These are phyloP conservation scores for Gossypium thurberi DNA, from an alignment of 345 rosid species.

Conservation along the genomic window DNA sequence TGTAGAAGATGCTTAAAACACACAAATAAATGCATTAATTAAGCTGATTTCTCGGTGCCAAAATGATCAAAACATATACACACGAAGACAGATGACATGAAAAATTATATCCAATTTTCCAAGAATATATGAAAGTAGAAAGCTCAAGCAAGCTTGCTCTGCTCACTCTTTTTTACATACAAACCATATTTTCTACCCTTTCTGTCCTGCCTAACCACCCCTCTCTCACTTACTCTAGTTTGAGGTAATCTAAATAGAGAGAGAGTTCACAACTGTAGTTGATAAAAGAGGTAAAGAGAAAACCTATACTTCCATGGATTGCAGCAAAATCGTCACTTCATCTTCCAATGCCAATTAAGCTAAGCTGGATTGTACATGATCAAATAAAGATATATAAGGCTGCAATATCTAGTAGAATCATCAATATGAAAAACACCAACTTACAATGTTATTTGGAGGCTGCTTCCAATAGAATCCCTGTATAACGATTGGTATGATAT, in stretches of 20 bases:
- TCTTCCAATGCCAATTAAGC: constrained; percentile 38
- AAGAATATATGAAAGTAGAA: not conserved
- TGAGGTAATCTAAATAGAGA: not conserved
- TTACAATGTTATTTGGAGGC: constrained; percentile 66
- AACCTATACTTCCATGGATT: not conserved
- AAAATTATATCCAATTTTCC: not conserved
- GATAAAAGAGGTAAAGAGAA: not conserved
- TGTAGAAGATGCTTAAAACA: too few relatives aligned
- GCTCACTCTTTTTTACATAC: not conserved
- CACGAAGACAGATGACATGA: not conserved
- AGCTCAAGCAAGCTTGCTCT: not conserved
- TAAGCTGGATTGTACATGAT: constrained; percentile 29
- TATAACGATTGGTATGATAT: constrained; percentile 52
- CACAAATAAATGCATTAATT: not conserved
- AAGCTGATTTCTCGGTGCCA: not conserved
- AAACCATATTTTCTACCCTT: not conserved
- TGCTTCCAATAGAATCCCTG: constrained; percentile 78
- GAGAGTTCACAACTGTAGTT: not conserved
- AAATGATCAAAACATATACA: not conserved
- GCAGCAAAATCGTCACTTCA: constrained; percentile 9
- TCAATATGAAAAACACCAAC: constrained; percentile 1
- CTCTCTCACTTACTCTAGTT: not conserved
- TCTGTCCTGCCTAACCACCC: not conserved
- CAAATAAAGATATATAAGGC: not conserved
- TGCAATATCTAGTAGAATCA: not conserved